These are phyloP conservation scores for Corylus americana DNA, from an alignment of 306 rosid species.

Conservation along the genomic window DNA sequence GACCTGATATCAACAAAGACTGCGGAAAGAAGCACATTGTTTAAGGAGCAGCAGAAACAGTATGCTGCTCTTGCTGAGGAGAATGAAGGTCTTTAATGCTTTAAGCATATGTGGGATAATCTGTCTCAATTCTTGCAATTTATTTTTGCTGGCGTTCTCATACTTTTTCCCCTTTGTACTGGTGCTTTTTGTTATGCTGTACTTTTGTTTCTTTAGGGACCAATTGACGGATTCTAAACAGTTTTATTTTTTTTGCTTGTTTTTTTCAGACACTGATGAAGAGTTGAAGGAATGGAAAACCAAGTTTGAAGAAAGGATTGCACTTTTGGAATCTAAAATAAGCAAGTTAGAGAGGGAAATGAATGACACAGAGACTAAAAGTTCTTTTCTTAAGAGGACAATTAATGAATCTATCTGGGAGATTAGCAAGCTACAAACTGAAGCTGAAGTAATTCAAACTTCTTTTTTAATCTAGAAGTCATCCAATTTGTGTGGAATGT, in stretches of 20 bases:
- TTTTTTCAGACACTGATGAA: constrained; percentile 78
- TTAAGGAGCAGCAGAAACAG: constrained; percentile 63
- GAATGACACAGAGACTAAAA: constrained; percentile 49
- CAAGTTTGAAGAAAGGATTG: constrained; percentile 77
- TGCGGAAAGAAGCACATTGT: constrained; percentile 66
- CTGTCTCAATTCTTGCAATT: constrained; percentile 1
- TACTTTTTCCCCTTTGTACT: constrained; percentile 6
- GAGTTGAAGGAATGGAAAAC: constrained; percentile 86
- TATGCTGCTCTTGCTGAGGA: constrained; percentile 68
- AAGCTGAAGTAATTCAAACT: constrained; percentile 68
- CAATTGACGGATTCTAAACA: constrained; percentile 9
- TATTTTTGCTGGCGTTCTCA: constrained; percentile 13
- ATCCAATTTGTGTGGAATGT: constrained; percentile 24
- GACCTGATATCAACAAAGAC: constrained; percentile 63
- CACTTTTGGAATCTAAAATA: constrained; percentile 48
- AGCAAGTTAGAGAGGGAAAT: constrained; percentile 74
- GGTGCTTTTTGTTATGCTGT: constrained; percentile 6
- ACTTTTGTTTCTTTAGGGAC: constrained; percentile 10
- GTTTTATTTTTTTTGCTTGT: constrained; percentile 24
- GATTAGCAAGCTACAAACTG: constrained; percentile 77
- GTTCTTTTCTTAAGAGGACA: constrained; percentile 39
- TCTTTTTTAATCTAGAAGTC: neutral
- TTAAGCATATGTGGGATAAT: constrained; percentile 19
- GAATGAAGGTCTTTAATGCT: constrained; percentile 61
- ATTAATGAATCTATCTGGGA: constrained; percentile 46